Percentiles rank a stretch among this genome's conserved stretches.
Evolutionary conservation across 768 basidiomycete genomes (phyloP).

Genomic region (Hortiboletus flavorubellus): DNA sequence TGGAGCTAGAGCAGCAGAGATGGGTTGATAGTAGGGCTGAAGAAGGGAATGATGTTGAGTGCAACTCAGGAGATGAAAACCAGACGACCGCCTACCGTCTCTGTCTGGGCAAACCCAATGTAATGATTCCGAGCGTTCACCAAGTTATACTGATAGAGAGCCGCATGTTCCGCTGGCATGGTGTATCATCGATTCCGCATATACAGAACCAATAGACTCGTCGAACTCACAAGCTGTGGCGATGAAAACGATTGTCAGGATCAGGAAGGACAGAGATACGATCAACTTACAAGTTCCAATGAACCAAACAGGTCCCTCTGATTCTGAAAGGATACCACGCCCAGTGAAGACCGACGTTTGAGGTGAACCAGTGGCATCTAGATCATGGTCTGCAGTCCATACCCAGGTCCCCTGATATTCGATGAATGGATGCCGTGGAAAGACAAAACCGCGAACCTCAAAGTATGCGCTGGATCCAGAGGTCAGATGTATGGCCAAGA

Average conservation of each 20-base stretch:
- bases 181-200: not conserved
- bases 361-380: conserved; percentile 50
- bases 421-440: not conserved
- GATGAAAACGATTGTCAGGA: not conserved
- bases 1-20: conserved; percentile 41
- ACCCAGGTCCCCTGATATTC: conserved; percentile 63
- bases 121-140: conserved; percentile 44
- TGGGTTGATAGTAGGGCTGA: conserved; percentile 49
- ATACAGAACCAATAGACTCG: not conserved
- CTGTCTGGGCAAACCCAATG: conserved; percentile 50
- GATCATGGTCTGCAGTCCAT: conserved; percentile 71
- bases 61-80: not conserved
- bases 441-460: conserved; percentile 41
- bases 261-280: not conserved
- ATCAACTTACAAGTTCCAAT: conserved; percentile 53
- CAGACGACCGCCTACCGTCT: conserved; percentile 34
- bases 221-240: conserved; percentile 19
- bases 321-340: conserved; percentile 71
- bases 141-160: conserved; percentile 48
- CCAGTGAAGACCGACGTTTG: conserved; percentile 59
- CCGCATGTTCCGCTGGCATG: conserved; percentile 41
- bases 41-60: not conserved
- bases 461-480: conserved; percentile 52
- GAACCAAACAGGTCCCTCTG: conserved; percentile 77
- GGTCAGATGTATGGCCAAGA: conserved; percentile 62